Evolutionary conservation across 176 grass and related monocot species (phyloP), one percentile per base, ranked within the genome.

Genomic region (Metroxylon sagu): DNA sequence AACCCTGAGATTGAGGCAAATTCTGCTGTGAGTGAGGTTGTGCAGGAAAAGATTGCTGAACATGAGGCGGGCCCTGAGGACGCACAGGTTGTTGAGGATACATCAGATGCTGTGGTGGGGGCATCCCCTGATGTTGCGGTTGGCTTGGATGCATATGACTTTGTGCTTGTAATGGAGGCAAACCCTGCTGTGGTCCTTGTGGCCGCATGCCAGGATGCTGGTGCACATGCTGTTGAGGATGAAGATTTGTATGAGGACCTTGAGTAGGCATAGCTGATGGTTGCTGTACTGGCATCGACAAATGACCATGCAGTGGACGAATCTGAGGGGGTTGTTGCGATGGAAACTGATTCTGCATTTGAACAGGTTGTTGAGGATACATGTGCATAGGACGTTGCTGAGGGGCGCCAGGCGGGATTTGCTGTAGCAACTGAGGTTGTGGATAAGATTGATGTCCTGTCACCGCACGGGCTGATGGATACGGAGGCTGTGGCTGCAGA

Each of bases 211-310:
- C 71, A 56, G 87, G 56, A 59, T 90, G 26, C 68, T 62, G 71
- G 48, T 54, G 68, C 64, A 63, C 51, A 30, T 54, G 67, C 73
- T 86, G 83, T 63, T 64, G 64, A 48, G 77, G 65, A 48, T 74
- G 74, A 52, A 51, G 21, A 65, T 61, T 56, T 56, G 57, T 52
- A 59, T 57, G 52, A 74, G 58, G 62, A 56, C 50, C 72, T 70
- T 85, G 87, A 35, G 71, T n/a, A 4, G 70, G 67, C 67, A 85
- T 70, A 58, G 79, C 26, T 67, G 72, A 63, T 18, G 81, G 86
- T 62, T 85, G 35, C 35, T 43, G 82, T 10, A 65, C 69, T 66
- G 77, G 77, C 62, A 68, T 29, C 5, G 59, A 59, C 68, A 70
- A 65, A 69, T 78, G 64, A 54, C 75, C 70, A 27, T 75, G 76